These are phyloP conservation scores for Tylopilus sp. DNA, from an alignment of 768 basidiomycete species.

Conservation along the genomic window DNA sequence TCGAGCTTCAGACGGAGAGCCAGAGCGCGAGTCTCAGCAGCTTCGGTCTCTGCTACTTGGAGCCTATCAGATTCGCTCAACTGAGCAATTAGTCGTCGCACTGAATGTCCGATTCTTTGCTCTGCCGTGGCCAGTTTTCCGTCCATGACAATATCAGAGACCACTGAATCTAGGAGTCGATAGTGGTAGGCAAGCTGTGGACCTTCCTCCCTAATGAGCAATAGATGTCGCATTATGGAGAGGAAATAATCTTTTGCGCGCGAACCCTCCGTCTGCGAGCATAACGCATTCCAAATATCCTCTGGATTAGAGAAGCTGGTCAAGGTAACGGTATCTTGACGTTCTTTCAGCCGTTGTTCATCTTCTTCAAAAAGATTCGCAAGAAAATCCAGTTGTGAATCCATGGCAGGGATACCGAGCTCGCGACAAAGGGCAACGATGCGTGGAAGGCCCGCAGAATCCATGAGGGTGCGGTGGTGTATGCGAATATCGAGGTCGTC, in stretches of 20 bases:
- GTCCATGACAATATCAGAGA: slow-evolving; percentile 90
- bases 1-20: slow-evolving; percentile 69
- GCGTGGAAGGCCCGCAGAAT: slow-evolving; percentile 73
- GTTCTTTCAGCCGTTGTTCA: slow-evolving; percentile 66
- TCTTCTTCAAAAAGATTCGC: slow-evolving; percentile 68
- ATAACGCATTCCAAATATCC: slow-evolving; percentile 84
- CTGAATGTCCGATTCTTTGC: slow-evolving; percentile 82
- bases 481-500: slow-evolving; percentile 83
- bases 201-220: slow-evolving; percentile 87
- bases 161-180: slow-evolving; percentile 84
- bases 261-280: slow-evolving; percentile 70
- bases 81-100: slow-evolving; percentile 82
- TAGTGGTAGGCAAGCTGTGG: slow-evolving; percentile 83
- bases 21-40: slow-evolving; percentile 60
- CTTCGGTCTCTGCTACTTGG: slow-evolving; percentile 76
- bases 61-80: slow-evolving; percentile 88
- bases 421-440: slow-evolving; percentile 67
- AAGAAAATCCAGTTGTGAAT: slow-evolving; percentile 62
- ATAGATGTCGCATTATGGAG: slow-evolving; percentile 90
- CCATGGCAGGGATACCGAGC: slow-evolving; percentile 62
- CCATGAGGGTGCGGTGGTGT: slow-evolving; percentile 87
- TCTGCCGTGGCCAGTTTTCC: slow-evolving; percentile 85
- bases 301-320: slow-evolving; percentile 74
- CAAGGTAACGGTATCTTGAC: slow-evolving; percentile 72
- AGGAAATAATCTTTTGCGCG: slow-evolving; percentile 82